Evolutionary conservation across 306 rosid species (phyloP).

Genomic region (Pueraria montana): DNA sequence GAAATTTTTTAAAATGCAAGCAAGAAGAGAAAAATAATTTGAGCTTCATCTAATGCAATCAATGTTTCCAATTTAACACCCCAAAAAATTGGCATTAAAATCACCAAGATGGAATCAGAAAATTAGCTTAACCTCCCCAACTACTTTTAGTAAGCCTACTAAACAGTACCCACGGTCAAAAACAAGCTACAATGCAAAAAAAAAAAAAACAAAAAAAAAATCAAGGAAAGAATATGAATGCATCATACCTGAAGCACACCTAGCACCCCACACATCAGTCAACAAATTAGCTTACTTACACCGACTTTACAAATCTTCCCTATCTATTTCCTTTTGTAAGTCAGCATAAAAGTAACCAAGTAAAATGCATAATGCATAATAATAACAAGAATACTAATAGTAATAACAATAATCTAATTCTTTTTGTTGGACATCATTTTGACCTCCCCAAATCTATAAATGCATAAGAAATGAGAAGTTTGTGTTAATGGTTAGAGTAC

Average conservation of each 20-base stretch:
- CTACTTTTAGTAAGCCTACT: neutral
- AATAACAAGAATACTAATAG: neutral
- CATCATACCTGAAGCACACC: constrained; percentile 53
- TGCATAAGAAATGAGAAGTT: neutral
- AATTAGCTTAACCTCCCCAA: neutral
- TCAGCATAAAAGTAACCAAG: neutral
- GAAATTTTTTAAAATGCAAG: neutral
- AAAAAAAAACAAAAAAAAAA: neutral
- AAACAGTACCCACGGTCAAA: neutral
- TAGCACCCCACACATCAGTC: constrained; percentile 68
- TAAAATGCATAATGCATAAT: neutral
- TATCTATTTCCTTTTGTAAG: neutral
- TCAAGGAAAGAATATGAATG: constrained; percentile 2
- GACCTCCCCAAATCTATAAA: neutral
- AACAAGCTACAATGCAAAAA: neutral
- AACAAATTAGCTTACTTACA: neutral
- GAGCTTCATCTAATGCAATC: neutral
- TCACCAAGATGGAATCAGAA: neutral
- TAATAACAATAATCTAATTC: neutral
- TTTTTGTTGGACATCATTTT: neutral
- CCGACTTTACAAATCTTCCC: neutral
- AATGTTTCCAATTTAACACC: neutral
- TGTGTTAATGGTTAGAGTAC: neutral
- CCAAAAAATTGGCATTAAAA: neutral
- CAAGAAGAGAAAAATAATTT: neutral